A percentile compares a stretch with the other conserved stretches of the same genome.
Evolutionary conservation across 2,329 filamentous ascomycete genomes (phyloP).

Genomic region (Pestalotiopsis sp.): DNA sequence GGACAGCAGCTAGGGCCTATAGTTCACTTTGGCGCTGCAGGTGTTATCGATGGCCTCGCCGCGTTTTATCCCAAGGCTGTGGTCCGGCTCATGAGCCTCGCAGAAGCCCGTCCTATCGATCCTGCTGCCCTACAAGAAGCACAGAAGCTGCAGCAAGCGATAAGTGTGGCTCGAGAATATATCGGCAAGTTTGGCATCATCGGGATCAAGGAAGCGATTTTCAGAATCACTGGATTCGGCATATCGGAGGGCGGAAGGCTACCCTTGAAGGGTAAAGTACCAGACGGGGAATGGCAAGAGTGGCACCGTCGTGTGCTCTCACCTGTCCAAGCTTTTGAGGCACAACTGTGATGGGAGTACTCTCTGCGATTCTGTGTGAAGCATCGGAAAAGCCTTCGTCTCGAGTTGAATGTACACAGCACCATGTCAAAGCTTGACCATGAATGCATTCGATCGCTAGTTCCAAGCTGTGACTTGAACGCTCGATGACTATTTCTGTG

Average conservation of each 20-base stretch:
- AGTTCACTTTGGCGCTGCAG: constrained; percentile 64
- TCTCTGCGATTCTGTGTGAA: neutral
- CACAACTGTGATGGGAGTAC: neutral
- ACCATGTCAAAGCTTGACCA: neutral
- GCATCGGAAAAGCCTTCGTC: neutral
- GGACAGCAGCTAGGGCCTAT: constrained; percentile 67
- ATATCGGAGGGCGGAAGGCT: constrained; percentile 60
- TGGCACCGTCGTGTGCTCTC: constrained; percentile 41
- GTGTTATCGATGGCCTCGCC: constrained; percentile 69
- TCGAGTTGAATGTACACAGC: neutral
- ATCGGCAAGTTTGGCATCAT: constrained; percentile 63
- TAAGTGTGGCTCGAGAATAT: constrained; percentile 64
- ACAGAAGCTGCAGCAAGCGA: constrained; percentile 60
- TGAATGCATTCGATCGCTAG: neutral
- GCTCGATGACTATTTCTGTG: neutral
- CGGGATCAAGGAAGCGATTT: constrained; percentile 66
- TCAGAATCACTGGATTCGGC: constrained; percentile 58
- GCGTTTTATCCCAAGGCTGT: constrained; percentile 67
- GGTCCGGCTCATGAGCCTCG: constrained; percentile 57
- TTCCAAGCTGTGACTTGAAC: neutral
- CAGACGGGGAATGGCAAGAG: constrained; percentile 51
- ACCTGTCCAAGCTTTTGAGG: neutral
- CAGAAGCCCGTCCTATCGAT: constrained; percentile 34
- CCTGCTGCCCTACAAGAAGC: constrained; percentile 52
- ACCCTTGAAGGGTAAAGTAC: constrained; percentile 59